Evolutionary conservation across 108 stramenopile genomes (phyloP).

Genomic region (Fragilariopsis cylindrus): DNA sequence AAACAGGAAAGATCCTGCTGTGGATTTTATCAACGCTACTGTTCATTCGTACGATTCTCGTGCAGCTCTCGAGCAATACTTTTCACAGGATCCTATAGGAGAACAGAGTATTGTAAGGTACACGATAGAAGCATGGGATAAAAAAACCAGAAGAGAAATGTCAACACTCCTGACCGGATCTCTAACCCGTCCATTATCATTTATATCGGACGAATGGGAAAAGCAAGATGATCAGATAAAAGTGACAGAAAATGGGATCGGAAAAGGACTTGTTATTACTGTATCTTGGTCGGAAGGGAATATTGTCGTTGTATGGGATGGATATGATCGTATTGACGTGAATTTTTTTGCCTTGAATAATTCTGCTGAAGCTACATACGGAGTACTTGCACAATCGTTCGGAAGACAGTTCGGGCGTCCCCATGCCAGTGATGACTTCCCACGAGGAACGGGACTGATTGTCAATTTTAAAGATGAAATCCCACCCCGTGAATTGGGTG

Average conservation of each 20-base stretch:
- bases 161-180: too few species aligned
- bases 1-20: background rate
- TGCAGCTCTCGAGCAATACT: conserved; percentile 9
- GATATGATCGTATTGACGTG: conserved; percentile 48
- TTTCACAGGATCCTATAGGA: conserved; percentile 4
- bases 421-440: conserved; percentile 9
- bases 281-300: conserved; percentile 42
- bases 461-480: conserved; percentile 18
- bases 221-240: background rate
- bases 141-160: too few species aligned
- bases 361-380: background rate
- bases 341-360: conserved; percentile 66
- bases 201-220: background rate
- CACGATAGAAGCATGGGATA: background rate
- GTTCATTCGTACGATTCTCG: background rate
- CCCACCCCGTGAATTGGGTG: background rate
- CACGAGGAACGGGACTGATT: conserved; percentile 24
- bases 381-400: background rate
- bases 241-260: background rate
- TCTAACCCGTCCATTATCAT: too few species aligned
- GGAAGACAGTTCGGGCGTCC: background rate
- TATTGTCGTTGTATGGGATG: conserved; percentile 63
- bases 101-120: background rate
- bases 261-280: conserved; percentile 27
- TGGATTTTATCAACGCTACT: conserved; percentile 15